These are phyloP conservation scores for Synura sp. DNA, from an alignment of 352 stramenopile species.

Conservation along the genomic window DNA sequence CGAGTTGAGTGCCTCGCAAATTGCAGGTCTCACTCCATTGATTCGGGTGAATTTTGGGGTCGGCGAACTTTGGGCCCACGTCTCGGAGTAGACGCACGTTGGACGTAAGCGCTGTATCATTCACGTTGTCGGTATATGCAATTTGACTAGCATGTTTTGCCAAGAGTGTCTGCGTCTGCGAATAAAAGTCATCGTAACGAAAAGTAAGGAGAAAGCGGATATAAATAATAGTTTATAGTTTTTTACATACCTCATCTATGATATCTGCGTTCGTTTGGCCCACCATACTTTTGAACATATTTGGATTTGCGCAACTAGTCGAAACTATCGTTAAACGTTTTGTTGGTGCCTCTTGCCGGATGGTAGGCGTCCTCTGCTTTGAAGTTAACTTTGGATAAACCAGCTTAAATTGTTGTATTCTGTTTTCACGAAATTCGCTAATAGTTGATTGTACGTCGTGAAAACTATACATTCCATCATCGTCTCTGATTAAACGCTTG, in stretches of 20 bases:
- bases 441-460: not conserved
- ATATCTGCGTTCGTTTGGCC: not conserved
- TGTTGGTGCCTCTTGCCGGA: not conserved
- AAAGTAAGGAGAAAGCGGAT: not conserved
- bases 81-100: not conserved
- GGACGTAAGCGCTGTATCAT: not conserved
- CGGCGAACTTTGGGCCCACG: not conserved
- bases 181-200: not conserved
- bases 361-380: not conserved
- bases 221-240: not conserved
- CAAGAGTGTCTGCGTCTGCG: not conserved
- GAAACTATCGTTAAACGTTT: not conserved
- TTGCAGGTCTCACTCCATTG: not conserved
- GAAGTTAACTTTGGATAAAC: not conserved
- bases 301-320: not conserved
- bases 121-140: not conserved
- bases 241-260: too few relatives aligned
- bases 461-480: not conserved
- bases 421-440: not conserved
- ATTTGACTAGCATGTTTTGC: constrained; percentile 13
- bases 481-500: not conserved
- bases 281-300: not conserved
- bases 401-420: constrained; percentile 7
- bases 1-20: not conserved
- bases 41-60: too few relatives aligned